Conservation (phyloP, 2,329 filamentous ascomycete species). For the Trichoderma sp. region DNA sequence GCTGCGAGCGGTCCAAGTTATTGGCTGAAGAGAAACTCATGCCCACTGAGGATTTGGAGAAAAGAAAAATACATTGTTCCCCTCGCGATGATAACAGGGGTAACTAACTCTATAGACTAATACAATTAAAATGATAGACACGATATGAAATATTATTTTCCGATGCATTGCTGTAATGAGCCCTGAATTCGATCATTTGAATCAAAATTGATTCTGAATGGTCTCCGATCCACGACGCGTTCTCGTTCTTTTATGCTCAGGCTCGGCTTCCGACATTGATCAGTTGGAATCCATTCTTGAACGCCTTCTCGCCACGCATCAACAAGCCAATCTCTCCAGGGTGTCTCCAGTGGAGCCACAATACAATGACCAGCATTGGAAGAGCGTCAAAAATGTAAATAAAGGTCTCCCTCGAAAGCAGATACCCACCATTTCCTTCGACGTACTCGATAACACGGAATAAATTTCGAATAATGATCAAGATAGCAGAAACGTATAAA, state of each 20-base stretch:
- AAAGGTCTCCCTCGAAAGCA: slow-evolving; percentile 43
- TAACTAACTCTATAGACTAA: background rate
- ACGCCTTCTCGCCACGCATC: background rate
- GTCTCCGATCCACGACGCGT: background rate
- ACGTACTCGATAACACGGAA: slow-evolving; percentile 53
- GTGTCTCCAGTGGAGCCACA: slow-evolving; percentile 27
- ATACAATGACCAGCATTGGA: slow-evolving; percentile 29
- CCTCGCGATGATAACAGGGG: background rate
- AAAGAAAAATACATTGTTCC: background rate
- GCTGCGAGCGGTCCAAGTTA: background rate
- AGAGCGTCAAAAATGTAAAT: slow-evolving; percentile 46
- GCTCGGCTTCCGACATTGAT: background rate
- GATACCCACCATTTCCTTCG: slow-evolving; percentile 43
- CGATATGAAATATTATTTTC: background rate
- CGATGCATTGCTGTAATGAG: background rate
- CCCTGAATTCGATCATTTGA: background rate
- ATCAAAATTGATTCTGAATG: background rate
- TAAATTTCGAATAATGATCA: slow-evolving; percentile 47
- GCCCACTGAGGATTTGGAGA: background rate
- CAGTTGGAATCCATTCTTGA: background rate
- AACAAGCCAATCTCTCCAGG: slow-evolving; percentile 46
- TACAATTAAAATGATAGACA: background rate
- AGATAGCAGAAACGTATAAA: slow-evolving; percentile 39
- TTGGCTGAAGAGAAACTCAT: background rate
- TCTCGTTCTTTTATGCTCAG: background rate